A percentile compares a stretch with the other conserved stretches of the same genome.
Conservation (phyloP, 495 filamentous ascomycete species). For the Poronia punctata region DNA sequence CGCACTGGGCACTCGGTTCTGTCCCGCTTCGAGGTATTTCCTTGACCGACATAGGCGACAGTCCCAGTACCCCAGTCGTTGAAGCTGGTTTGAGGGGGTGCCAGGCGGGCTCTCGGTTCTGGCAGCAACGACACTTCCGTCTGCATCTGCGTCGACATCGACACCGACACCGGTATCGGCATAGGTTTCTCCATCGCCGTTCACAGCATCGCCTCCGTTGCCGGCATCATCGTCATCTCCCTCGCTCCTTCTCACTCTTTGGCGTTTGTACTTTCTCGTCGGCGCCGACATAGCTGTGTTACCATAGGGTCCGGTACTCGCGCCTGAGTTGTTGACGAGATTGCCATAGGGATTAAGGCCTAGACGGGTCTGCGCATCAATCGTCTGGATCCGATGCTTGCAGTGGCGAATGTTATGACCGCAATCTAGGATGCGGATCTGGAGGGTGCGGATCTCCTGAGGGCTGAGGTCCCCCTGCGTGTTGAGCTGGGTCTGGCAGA, state of each 20-base stretch:
- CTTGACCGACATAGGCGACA: constrained; percentile 35
- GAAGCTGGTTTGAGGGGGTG: constrained; percentile 13
- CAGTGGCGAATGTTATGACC: constrained; percentile 37
- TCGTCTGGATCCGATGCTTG: constrained; percentile 30
- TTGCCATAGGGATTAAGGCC: constrained; percentile 3
- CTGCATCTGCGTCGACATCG: no score
- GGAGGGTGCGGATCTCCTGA: constrained; percentile 33
- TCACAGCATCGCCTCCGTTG: neutral
- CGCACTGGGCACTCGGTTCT: constrained; percentile 31
- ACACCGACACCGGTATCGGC: constrained; percentile 1
- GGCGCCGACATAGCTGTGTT: neutral
- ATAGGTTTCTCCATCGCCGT: neutral
- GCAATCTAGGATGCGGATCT: constrained; percentile 34
- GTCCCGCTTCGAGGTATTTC: constrained; percentile 33
- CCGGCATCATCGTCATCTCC: constrained; percentile 5
- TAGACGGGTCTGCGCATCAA: constrained; percentile 17
- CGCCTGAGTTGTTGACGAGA: neutral
- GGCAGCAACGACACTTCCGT: constrained; percentile 1
- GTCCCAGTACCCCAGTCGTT: constrained; percentile 40
- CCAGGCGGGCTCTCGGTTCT: neutral
- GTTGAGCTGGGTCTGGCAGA: constrained; percentile 27
- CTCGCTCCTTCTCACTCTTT: constrained; percentile 11
- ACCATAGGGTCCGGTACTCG: constrained; percentile 4
- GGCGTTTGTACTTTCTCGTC: constrained; percentile 10
- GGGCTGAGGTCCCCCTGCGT: constrained; percentile 29